A percentile compares a stretch with the other conserved stretches of the same genome.
Conservation (phyloP, 2,329 filamentous ascomycete genomes). For the Monosporascus sp. region DNA sequence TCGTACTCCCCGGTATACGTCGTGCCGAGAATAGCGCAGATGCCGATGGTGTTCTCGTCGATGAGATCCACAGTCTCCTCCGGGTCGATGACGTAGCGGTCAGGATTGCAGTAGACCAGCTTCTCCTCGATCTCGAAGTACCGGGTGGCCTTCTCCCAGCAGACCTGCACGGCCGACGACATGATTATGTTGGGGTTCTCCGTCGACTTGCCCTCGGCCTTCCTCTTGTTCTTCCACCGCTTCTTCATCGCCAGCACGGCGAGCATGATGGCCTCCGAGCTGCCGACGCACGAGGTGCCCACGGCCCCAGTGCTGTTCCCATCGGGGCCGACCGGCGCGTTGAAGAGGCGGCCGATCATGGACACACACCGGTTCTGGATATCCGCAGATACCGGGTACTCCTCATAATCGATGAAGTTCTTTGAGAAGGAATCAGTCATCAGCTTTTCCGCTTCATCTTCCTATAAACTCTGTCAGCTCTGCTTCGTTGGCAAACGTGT, state of each 20-base stretch:
- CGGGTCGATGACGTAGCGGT: conserved; percentile 60
- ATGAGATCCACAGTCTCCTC: conserved; percentile 54
- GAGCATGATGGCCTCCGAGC: conserved; percentile 84
- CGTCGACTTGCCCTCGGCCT: conserved; percentile 73
- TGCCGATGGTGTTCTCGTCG: conserved; percentile 77
- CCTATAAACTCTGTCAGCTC: conserved; percentile 41
- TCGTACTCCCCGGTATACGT: conserved; percentile 97
- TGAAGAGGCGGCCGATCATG: conserved; percentile 87
- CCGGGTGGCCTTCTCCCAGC: conserved; percentile 88
- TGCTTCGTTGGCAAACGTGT: neutral
- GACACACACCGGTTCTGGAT: conserved; percentile 89
- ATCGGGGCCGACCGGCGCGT: conserved; percentile 55
- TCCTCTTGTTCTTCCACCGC: conserved; percentile 82
- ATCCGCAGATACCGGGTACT: conserved; percentile 74
- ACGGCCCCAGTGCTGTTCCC: conserved; percentile 59
- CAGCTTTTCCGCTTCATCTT: conserved; percentile 92
- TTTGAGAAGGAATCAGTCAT: conserved; percentile 91
- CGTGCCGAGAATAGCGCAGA: conserved; percentile 84
- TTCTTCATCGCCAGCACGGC: conserved; percentile 89
- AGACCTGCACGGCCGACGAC: conserved; percentile 93
- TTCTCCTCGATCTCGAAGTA: conserved; percentile 95
- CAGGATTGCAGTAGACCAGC: conserved; percentile 59
- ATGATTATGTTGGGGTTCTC: conserved; percentile 89
- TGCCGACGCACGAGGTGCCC: conserved; percentile 84
- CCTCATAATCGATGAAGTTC: conserved; percentile 91